Evolutionary conservation across 2,329 filamentous ascomycete species (phyloP).

Genomic region (Rhinocladiella similis): DNA sequence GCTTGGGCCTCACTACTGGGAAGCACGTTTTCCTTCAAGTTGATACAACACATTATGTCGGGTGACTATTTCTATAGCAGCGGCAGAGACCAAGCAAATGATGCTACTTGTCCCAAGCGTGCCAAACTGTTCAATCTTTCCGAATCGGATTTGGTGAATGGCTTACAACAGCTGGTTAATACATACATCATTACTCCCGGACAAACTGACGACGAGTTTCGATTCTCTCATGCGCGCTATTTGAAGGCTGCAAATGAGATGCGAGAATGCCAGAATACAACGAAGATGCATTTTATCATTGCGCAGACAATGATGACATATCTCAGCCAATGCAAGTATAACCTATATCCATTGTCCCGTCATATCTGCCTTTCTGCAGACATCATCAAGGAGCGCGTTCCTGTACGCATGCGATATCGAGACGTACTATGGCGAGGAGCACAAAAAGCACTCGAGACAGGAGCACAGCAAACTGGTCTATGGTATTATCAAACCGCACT

Average conservation of each 20-base stretch:
- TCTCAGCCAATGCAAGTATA: conserved; percentile 58
- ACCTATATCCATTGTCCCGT: conserved; percentile 71
- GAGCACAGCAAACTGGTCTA: conserved; percentile 76
- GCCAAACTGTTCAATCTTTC: conserved; percentile 57
- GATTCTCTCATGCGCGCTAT: conserved; percentile 86
- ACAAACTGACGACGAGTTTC: conserved; percentile 82
- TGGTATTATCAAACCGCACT: conserved; percentile 80
- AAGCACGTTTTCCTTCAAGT: conserved; percentile 76
- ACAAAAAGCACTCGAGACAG: conserved; percentile 74
- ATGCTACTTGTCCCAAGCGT: conserved; percentile 40
- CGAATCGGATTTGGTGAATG: conserved; percentile 69
- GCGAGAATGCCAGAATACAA: conserved; percentile 64
- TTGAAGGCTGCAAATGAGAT: conserved; percentile 71
- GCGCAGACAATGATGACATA: conserved; percentile 78
- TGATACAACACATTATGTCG: conserved; percentile 74
- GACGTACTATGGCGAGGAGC: conserved; percentile 78
- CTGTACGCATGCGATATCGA: conserved; percentile 65
- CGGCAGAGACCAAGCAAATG: conserved; percentile 35
- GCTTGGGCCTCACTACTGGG: conserved; percentile 85
- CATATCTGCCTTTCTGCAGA: conserved; percentile 78
- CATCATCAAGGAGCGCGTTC: conserved; percentile 68
- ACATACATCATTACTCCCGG: conserved; percentile 79
- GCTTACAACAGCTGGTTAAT: conserved; percentile 78
- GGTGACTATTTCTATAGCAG: conserved; percentile 67
- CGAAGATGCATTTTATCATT: conserved; percentile 89